Conservation (phyloP, 208 protist genomes). For the Porcisia deanei region DNA sequence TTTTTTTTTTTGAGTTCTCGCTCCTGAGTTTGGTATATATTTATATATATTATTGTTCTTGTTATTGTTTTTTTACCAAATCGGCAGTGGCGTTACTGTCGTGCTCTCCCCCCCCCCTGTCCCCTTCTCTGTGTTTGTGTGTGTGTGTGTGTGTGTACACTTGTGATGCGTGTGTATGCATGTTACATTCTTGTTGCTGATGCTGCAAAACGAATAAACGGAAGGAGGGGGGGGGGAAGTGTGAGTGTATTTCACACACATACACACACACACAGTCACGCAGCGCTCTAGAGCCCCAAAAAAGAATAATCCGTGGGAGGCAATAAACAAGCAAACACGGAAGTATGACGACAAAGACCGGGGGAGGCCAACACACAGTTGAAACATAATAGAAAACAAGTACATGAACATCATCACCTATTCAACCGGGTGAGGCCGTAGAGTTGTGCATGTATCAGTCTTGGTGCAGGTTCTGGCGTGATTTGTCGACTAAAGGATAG, state of each 20-base stretch:
- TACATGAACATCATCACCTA: not conserved
- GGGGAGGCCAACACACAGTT: not conserved
- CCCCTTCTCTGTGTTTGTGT: not conserved
- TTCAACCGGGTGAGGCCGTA: not conserved
- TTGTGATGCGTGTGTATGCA: not conserved
- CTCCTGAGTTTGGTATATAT: no score
- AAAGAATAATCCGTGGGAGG: not conserved
- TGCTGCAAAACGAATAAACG: not conserved
- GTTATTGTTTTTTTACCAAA: not conserved
- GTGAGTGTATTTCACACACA: no score
- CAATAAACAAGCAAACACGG: not conserved
- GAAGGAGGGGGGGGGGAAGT: no score
- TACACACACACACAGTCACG: no score
- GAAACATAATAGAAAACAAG: not conserved
- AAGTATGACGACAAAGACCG: not conserved
- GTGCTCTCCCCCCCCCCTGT: not conserved
- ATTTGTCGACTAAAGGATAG: not conserved
- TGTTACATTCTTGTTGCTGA: not conserved
- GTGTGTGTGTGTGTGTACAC: not conserved
- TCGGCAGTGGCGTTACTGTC: not conserved
- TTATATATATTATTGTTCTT: no score
- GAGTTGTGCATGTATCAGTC: not conserved
- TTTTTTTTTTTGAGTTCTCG: not conserved
- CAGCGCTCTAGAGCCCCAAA: not conserved
- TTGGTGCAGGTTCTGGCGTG: slow-evolving; percentile 1